These are phyloP conservation scores for Remersonia thermophila DNA, from an alignment of 2,329 filamentous ascomycete species.

Conservation along the genomic window DNA sequence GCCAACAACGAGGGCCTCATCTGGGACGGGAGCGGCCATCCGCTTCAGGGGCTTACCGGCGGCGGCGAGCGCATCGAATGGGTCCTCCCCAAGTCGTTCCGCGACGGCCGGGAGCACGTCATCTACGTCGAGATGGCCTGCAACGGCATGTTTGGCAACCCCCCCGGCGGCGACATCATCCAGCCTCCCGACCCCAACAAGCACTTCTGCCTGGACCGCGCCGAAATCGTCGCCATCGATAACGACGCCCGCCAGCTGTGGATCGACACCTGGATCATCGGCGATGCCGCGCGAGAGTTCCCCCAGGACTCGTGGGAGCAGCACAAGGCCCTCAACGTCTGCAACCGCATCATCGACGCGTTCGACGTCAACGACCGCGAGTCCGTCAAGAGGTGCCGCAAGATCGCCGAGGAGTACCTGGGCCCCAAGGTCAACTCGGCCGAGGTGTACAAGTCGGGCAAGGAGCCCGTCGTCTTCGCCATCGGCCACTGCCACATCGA, in stretches of 20 bases:
- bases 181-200: constrained; percentile 80
- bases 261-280: constrained; percentile 94
- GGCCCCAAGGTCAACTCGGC: constrained; percentile 70
- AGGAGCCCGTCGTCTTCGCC: constrained; percentile 66
- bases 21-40: constrained; percentile 81
- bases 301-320: constrained; percentile 78
- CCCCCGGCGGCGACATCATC: constrained; percentile 70
- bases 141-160: constrained; percentile 96
- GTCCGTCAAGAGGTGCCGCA: constrained; percentile 65
- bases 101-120: constrained; percentile 73
- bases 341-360: constrained; percentile 78
- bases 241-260: constrained; percentile 69
- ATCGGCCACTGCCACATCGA: constrained; percentile 98
- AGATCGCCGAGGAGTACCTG: constrained; percentile 73
- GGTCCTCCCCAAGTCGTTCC: constrained; percentile 71
- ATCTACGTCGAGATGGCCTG: constrained; percentile 98
- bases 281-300: constrained; percentile 84
- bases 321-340: constrained; percentile 71
- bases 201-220: constrained; percentile 62
- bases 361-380: constrained; percentile 73
- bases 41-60: constrained; percentile 83
- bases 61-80: constrained; percentile 82
- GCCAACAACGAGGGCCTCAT: constrained; percentile 88
- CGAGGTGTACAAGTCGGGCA: constrained; percentile 68
- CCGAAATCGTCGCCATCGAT: constrained; percentile 83